Evolutionary conservation across 2,329 filamentous ascomycete genomes (phyloP).

Genomic region (Dactylellina parvicollis): DNA sequence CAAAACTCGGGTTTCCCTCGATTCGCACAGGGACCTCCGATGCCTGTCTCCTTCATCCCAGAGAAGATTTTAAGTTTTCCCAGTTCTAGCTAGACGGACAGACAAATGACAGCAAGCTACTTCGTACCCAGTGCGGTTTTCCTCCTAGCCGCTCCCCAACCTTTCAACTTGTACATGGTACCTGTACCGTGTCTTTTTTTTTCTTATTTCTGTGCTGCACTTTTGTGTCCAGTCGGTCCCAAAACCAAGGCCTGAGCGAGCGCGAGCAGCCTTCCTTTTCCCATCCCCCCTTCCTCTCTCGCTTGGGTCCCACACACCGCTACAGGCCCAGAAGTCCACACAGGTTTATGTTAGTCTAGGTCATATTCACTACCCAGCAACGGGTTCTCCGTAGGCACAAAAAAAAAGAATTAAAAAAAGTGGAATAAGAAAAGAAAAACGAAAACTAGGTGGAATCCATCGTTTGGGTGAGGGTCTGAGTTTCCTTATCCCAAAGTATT

Average conservation of each 20-base stretch:
- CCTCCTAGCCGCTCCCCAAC: constrained; percentile 28
- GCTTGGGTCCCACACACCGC: constrained; percentile 52
- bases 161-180: constrained; percentile 44
- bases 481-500: constrained; percentile 50
- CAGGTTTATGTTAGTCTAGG: constrained; percentile 35
- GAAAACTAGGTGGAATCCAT: constrained; percentile 30
- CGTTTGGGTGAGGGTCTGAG: constrained; percentile 34
- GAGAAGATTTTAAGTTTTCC: constrained; percentile 37
- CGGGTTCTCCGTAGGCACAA: constrained; percentile 40
- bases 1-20: constrained; percentile 3
- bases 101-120: constrained; percentile 27
- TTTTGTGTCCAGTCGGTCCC: constrained; percentile 50
- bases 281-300: constrained; percentile 30
- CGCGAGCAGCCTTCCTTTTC: constrained; percentile 44
- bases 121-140: constrained; percentile 20
- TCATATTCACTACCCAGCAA: constrained; percentile 36
- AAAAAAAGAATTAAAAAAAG: constrained; percentile 31
- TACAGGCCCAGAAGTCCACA: constrained; percentile 45
- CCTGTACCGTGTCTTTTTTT: constrained; percentile 16
- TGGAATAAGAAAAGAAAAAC: not conserved
- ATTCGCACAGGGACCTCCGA: not conserved
- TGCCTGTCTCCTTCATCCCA: constrained; percentile 10
- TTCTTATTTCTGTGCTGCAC: constrained; percentile 37
- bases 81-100: constrained; percentile 24
- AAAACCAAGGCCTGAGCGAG: constrained; percentile 54